Evolutionary conservation across 2,329 filamentous ascomycete species (phyloP).

Genomic region (Lachnum nothofagi): DNA sequence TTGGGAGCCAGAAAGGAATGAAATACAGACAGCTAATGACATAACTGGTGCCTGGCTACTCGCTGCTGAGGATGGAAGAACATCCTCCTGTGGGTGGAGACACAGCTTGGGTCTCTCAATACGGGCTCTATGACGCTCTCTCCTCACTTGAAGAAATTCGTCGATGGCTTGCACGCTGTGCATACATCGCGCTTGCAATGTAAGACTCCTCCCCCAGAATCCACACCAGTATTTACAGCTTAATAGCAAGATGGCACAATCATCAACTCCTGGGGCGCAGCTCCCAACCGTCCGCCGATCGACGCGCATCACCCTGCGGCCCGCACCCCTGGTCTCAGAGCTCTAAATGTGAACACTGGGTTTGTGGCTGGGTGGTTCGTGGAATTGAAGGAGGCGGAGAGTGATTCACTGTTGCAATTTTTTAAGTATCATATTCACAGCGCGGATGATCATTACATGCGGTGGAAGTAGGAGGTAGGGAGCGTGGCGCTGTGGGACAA

Average conservation of each 20-base stretch:
- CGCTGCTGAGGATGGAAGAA: constrained; percentile 47
- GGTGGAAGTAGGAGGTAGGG: constrained; percentile 28
- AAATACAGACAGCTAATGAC: constrained; percentile 1
- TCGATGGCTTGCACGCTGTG: constrained; percentile 20
- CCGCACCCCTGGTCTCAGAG: constrained; percentile 27
- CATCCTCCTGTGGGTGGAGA: constrained; percentile 66
- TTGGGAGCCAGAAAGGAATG: not conserved
- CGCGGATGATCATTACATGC: constrained; percentile 26
- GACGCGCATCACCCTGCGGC: constrained; percentile 30
- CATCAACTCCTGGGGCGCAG: constrained; percentile 22
- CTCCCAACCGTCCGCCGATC: constrained; percentile 27
- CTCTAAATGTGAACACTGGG: constrained; percentile 24
- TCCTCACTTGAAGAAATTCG: constrained; percentile 19
- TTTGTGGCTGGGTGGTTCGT: constrained; percentile 24
- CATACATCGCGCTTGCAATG: constrained; percentile 22
- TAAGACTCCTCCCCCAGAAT: constrained; percentile 15
- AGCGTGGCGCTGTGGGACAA: constrained; percentile 29
- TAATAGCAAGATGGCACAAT: constrained; percentile 5
- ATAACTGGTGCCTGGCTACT: constrained; percentile 43
- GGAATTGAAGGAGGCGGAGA: constrained; percentile 26
- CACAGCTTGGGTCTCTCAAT: constrained; percentile 44
- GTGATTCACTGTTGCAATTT: constrained; percentile 23
- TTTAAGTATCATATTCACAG: constrained; percentile 22
- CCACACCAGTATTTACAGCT: not conserved
- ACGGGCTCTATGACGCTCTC: constrained; percentile 23